These are phyloP conservation scores for Lophium mytilinum DNA, from an alignment of 495 filamentous ascomycete species.

Conservation along the genomic window DNA sequence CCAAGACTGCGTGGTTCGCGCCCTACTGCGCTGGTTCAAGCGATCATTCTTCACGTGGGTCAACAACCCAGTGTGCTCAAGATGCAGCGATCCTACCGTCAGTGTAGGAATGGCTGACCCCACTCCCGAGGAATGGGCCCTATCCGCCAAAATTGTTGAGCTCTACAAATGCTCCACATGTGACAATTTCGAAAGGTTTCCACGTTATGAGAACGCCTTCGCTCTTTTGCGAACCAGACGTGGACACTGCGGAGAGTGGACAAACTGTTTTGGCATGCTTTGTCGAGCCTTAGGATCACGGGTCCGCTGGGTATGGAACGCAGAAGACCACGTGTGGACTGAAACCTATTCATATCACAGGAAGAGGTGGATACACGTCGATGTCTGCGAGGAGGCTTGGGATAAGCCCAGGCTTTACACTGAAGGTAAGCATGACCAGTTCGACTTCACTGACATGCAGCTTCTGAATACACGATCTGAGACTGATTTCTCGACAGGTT, in stretches of 20 bases:
- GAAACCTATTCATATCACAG: conserved; percentile 91
- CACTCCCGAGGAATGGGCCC: conserved; percentile 73
- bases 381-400: conserved; percentile 86
- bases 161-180: conserved; percentile 79
- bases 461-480: neutral
- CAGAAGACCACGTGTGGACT: conserved; percentile 93
- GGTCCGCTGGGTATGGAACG: conserved; percentile 95
- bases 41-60: conserved; percentile 88
- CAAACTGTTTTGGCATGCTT: conserved; percentile 95
- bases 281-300: conserved; percentile 81
- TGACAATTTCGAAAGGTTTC: conserved; percentile 72
- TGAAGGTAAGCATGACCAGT: conserved; percentile 50
- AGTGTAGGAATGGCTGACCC: conserved; percentile 71
- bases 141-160: conserved; percentile 77
- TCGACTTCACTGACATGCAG: neutral
- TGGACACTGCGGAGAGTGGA: conserved; percentile 88
- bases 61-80: conserved; percentile 77
- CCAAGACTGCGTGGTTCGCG: conserved; percentile 88
- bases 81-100: conserved; percentile 71
- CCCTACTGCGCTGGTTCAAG: conserved; percentile 91
- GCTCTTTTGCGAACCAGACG: conserved; percentile 71
- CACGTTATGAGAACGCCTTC: conserved; percentile 94
- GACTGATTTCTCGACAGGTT: conserved; percentile 45
- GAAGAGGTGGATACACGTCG: conserved; percentile 93
- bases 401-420: conserved; percentile 86